Evolutionary conservation across 129 eudicot species (phyloP).

Genomic region (Pulicaria dysenterica): DNA sequence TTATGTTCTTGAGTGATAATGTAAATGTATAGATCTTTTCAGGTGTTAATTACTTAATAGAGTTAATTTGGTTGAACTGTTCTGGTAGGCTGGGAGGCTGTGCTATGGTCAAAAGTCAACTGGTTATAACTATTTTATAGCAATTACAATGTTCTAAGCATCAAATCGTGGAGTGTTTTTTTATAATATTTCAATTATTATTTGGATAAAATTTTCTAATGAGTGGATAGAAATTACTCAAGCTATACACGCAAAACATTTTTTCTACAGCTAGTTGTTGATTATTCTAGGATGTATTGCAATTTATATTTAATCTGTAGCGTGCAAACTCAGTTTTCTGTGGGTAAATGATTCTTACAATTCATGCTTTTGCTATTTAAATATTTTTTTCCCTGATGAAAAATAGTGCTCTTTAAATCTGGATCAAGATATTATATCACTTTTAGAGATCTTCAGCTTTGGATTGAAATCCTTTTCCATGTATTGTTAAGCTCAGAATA

Average conservation of each 20-base stretch:
- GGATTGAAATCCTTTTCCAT: slow-evolving; percentile 10
- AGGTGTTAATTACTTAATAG: slow-evolving; percentile 6
- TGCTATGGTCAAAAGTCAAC: slow-evolving; percentile 35
- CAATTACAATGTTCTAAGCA: slow-evolving; percentile 14
- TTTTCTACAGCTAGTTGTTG: neutral
- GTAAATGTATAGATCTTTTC: neutral
- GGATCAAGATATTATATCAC: neutral
- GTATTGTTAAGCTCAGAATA: neutral
- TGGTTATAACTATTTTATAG: slow-evolving; percentile 18
- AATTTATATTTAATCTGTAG: slow-evolving; percentile 8
- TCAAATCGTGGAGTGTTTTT: slow-evolving; percentile 3
- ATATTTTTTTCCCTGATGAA: neutral
- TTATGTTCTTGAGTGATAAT: slow-evolving; percentile 6
- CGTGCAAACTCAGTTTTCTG: slow-evolving; percentile 6
- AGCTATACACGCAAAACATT: slow-evolving; percentile 7
- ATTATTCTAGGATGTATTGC: slow-evolving; percentile 18
- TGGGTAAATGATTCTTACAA: slow-evolving; percentile 16
- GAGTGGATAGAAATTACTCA: slow-evolving; percentile 21
- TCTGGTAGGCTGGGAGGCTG: slow-evolving; percentile 27
- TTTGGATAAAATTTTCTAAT: neutral
- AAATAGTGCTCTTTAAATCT: neutral
- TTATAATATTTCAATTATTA: slow-evolving; percentile 5
- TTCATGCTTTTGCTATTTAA: neutral
- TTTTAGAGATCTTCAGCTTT: neutral
- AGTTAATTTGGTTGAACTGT: slow-evolving; percentile 17